Percentiles rank a stretch among this genome's conserved stretches.
Evolutionary conservation across 2,329 filamentous ascomycete genomes (phyloP).

Genomic region (Apiospora pterosperma): DNA sequence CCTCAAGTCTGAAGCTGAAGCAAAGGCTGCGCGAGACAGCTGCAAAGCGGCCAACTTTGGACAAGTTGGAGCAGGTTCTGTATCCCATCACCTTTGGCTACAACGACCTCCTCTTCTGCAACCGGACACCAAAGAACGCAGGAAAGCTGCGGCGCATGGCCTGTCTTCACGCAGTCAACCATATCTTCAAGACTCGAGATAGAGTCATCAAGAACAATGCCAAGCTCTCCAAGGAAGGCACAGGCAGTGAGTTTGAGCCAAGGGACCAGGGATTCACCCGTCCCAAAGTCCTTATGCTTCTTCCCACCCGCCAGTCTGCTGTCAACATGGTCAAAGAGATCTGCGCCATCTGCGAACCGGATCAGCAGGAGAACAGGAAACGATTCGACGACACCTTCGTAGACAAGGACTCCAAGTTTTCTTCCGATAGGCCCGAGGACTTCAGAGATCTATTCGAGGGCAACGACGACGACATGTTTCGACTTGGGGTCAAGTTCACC

Average conservation of each 20-base stretch:
- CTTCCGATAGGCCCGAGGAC: conserved; percentile 75
- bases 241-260: conserved; percentile 65
- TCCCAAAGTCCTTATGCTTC: conserved; percentile 85
- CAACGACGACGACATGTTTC: conserved; percentile 97
- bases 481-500: conserved; percentile 93
- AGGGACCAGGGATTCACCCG: conserved; percentile 94
- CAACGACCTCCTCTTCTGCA: conserved; percentile 73
- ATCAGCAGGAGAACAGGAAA: conserved; percentile 93
- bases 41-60: conserved; percentile 54
- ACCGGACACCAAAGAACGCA: conserved; percentile 67
- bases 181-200: conserved; percentile 91
- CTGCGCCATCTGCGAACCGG: conserved; percentile 70
- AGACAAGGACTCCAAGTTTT: conserved; percentile 64
- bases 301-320: conserved; percentile 86
- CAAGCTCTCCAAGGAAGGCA: conserved; percentile 65
- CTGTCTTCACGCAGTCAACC: conserved; percentile 84
- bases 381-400: conserved; percentile 84
- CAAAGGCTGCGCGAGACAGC: conserved; percentile 60
- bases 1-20: conserved; percentile 61
- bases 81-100: conserved; percentile 77
- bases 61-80: conserved; percentile 60
- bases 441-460: conserved; percentile 88
- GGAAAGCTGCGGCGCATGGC: conserved; percentile 66
- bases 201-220: conserved; percentile 90
- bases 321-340: conserved; percentile 76